phyloP scores from a whole-genome alignment of 2,329 filamentous ascomycete species.

The Aschersonia sp. region DNA sequence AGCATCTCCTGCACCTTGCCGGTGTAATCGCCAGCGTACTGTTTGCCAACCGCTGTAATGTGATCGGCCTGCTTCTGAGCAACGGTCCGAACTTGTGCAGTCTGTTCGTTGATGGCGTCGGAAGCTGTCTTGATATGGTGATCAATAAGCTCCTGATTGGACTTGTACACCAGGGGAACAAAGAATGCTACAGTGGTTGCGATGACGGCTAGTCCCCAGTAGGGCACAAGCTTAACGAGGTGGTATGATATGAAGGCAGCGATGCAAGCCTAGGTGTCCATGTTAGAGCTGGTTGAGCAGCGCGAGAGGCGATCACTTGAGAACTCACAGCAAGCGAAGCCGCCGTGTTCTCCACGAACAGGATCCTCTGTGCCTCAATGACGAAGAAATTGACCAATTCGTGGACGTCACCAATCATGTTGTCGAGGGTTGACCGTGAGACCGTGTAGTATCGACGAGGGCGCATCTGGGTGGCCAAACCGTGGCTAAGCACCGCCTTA shows the following conservation, averaged over 20 bases:
- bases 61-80: conserved; percentile 50
- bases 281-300: neutral
- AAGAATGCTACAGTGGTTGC: conserved; percentile 45
- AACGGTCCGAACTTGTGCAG: conserved; percentile 43
- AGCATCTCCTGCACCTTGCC: conserved; percentile 52
- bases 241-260: conserved; percentile 51
- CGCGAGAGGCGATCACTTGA: conserved; percentile 3
- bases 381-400: conserved; percentile 60
- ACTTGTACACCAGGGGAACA: conserved; percentile 47
- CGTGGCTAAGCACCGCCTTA: conserved; percentile 45
- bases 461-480: conserved; percentile 49
- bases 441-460: conserved; percentile 55
- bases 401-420: conserved; percentile 46
- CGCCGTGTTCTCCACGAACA: conserved; percentile 52
- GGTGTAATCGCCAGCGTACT: conserved; percentile 53
- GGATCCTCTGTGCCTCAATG: conserved; percentile 52
- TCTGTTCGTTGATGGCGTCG: conserved; percentile 46
- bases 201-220: conserved; percentile 53
- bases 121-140: conserved; percentile 42
- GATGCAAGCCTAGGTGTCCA: conserved; percentile 33
- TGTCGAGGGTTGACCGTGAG: conserved; percentile 45
- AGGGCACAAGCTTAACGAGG: conserved; percentile 53
- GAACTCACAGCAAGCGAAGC: conserved; percentile 44
- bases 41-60: conserved; percentile 48
- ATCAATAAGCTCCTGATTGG: conserved; percentile 58